Percentiles rank a stretch among this genome's conserved stretches.
phyloP scores from a whole-genome alignment of 2,329 filamentous ascomycete species.

The Colletotrichum liaoningense region DNA sequence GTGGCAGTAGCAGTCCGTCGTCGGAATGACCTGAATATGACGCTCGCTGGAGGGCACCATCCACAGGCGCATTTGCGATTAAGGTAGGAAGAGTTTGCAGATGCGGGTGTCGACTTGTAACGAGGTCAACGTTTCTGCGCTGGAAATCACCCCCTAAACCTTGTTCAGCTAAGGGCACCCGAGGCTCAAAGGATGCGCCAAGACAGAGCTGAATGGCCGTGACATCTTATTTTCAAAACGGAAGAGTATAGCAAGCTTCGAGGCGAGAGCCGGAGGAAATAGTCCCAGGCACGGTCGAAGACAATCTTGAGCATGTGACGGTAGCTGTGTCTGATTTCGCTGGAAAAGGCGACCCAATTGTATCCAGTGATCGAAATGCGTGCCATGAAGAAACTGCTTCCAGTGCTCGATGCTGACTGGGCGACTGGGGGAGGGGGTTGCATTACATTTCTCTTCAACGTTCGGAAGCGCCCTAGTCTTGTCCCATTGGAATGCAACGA shows the following conservation, averaged over 20 bases:
- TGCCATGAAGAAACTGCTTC: constrained; percentile 12
- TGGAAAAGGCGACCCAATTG: neutral
- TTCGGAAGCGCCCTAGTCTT: neutral
- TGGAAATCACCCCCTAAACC: constrained; percentile 19
- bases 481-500: neutral
- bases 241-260: neutral
- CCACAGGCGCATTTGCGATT: neutral
- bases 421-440: neutral
- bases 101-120: neutral
- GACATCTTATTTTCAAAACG: neutral
- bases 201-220: neutral
- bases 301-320: constrained; percentile 21
- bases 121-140: neutral
- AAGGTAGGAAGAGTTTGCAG: neutral
- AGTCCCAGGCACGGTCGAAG: constrained; percentile 6
- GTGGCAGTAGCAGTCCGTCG: neutral
- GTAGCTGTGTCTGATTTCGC: neutral
- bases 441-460: neutral
- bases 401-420: neutral
- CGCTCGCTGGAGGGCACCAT: neutral
- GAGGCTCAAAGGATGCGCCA: constrained; percentile 5
- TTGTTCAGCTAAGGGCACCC: neutral
- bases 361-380: neutral
- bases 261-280: neutral
- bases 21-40: neutral